Base-by-base conservation (phyloP, 2,329 filamentous ascomycete genomes). In the Sporothrix mexicana region DNA sequence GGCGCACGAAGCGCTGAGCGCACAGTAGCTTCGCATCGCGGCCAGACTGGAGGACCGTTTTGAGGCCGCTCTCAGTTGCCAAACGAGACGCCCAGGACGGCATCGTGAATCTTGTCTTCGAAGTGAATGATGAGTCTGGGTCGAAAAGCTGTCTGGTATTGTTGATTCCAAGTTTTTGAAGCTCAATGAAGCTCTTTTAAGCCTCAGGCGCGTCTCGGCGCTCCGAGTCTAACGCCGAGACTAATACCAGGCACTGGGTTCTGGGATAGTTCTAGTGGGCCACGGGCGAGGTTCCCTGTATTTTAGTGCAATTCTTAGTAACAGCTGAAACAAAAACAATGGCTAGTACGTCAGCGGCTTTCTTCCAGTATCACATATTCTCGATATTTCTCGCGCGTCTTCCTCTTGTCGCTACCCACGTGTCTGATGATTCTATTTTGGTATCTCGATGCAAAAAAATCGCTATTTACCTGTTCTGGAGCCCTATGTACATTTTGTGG, bases 11-110 rank as follows among this genome's bases (percentile, higher is more conserved):
- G 41, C 89, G 87, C 76, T 88, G 87, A 5, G 85, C 74, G 74
- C 86, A 88, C 23, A 91, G 85, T 2, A 91, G 80, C 76, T 90
- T 88, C 74, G 86, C 83, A 77, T 91, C 88, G 64, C 77, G 78
- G 5, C 80, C 75, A 0, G 85, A 84, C 36, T 75, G 70, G 75
- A 81, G 78, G 41, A 88, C 78, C 7, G 85, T 81, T 15, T 80
- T 75, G 20, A 88, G 76, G 68, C 85, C 85, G n/a, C 84, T 76
- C 77, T 87, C 85, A 12, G 43, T 8, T 15, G 61, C 70, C 12
- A 74, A 49, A 3, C 59, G 67, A 6, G 61, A 64, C 12, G 9
- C 5, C 66, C 57, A 73, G 2, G 71, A 45, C 30, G 69, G 41
- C 41, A 49, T 62, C 25, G 47, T 55, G 47, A 15, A 10, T 15